phyloP scores from a whole-genome alignment of 2,329 filamentous ascomycete genomes.

The Curvularia eragrostidis region DNA sequence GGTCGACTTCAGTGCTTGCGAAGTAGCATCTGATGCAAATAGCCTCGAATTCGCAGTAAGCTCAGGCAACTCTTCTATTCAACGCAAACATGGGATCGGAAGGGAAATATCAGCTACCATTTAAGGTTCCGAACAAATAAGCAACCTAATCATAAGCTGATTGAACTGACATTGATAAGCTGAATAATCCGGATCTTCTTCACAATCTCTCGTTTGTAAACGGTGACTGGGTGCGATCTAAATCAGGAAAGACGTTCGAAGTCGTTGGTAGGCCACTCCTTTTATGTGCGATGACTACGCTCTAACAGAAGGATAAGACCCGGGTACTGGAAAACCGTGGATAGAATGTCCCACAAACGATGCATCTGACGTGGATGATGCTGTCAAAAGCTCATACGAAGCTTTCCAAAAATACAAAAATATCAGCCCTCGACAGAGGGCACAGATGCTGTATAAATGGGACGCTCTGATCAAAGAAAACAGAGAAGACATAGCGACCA shows the following conservation, averaged over 20 bases:
- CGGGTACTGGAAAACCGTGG: conserved; percentile 59
- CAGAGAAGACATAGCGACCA: conserved; percentile 66
- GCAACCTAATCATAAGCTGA: not conserved
- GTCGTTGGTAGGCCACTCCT: conserved; percentile 54
- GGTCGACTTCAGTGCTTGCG: too few relatives aligned
- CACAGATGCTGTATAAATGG: conserved; percentile 70
- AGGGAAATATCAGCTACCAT: conserved; percentile 49
- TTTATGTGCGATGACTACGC: not conserved
- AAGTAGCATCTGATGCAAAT: not conserved
- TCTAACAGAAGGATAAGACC: conserved; percentile 51
- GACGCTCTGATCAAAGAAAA: conserved; percentile 68
- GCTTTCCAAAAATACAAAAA: conserved; percentile 68
- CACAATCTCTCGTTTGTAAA: conserved; percentile 61
- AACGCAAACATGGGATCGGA: conserved; percentile 31
- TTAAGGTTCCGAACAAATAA: conserved; percentile 47
- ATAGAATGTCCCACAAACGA: conserved; percentile 57
- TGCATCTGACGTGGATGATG: conserved; percentile 66
- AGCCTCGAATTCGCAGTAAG: not conserved
- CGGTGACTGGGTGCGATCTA: conserved; percentile 63
- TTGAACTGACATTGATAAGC: conserved; percentile 43
- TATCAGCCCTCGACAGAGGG: conserved; percentile 65
- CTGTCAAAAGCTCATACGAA: conserved; percentile 65
- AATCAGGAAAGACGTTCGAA: conserved; percentile 64
- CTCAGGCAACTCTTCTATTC: not conserved
- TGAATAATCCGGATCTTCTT: conserved; percentile 63